Percentiles rank a stretch among this genome's conserved stretches.
phyloP scores from a whole-genome alignment of 2,329 filamentous ascomycete genomes.

The Scedosporium dehoogii region DNA sequence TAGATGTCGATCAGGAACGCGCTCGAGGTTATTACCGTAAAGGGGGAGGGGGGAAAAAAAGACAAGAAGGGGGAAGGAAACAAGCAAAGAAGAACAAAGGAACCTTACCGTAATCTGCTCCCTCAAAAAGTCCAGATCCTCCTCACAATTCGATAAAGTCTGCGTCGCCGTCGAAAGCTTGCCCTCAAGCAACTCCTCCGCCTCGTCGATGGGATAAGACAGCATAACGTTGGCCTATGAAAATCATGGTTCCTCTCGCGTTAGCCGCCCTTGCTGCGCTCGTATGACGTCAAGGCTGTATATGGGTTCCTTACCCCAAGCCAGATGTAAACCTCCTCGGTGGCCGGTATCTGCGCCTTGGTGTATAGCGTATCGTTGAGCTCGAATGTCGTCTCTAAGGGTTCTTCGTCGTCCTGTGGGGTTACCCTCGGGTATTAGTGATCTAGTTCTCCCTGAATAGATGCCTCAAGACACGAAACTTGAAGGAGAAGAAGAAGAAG shows the following conservation, averaged over 20 bases:
- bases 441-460: too few relatives aligned
- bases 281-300: not conserved
- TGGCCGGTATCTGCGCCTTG: constrained; percentile 71
- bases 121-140: constrained; percentile 88
- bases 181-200: constrained; percentile 63
- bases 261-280: not conserved
- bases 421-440: too few relatives aligned
- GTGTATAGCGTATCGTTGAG: constrained; percentile 93
- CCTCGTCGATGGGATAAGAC: constrained; percentile 83
- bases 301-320: constrained; percentile 64
- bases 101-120: constrained; percentile 81
- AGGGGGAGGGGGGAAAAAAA: not conserved
- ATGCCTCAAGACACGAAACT: too few relatives aligned
- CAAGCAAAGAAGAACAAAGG: not conserved
- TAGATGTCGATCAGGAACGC: constrained; percentile 8
- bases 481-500: too few relatives aligned
- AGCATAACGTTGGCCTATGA: constrained; percentile 92
- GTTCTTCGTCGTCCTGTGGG: constrained; percentile 44
- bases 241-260: not conserved
- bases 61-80: not conserved
- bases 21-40: not conserved
- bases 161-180: constrained; percentile 73
- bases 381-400: constrained; percentile 88
- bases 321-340: constrained; percentile 93
- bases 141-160: constrained; percentile 80